Evolutionary conservation across 768 basidiomycete genomes (phyloP), one percentile per base, ranked within the genome.

Genomic region (Boletus insuetus): DNA sequence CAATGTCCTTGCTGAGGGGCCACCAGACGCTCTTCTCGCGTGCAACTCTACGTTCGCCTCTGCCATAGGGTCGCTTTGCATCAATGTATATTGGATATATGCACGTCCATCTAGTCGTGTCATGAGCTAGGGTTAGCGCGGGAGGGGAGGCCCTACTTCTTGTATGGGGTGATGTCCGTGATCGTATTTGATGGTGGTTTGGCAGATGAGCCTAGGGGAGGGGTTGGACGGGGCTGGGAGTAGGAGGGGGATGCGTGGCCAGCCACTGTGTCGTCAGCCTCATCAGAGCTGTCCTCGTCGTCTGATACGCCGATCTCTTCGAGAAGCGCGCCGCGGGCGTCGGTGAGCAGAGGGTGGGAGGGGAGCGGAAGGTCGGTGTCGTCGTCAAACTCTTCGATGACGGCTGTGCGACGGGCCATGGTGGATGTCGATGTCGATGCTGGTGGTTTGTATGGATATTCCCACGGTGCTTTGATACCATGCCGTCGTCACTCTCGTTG

Each of bases 71-170:
- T 2, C 87, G 87, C 69, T 98, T 97, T 35, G 95, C 94, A 72
- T 98, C 96, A 53, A 98, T 83, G 73, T 98, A 98, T 66, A 98
- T 89, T 6, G 96, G 96, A 70, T 98, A 99, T 66, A 98, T 84
- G 63, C 91, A 91, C 43, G 92, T 87, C 95, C 95, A 97, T 64
- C 94, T 97, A 65, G 14, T 38, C 22, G 16, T 3, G 48, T 24
- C 50, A 49, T 65, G 54, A 65, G 66, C 22, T 0, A 0, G 19
- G 4, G 38, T 41, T 16, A 26, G 35, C 26, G 38, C 4, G 31
- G 20, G 29, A 53, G 51, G 1, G 6, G n/a, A 55, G 37, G 35
- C 26, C 19, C 42, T 29, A 79, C 90, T 79, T 82, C 78, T 92
- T 91, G 68, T 91, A 92, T 26, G 90, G 89, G 35, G 88, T 89